Conservation (phyloP, 345 rosid genomes). For the Hibiscus mutabilis region DNA sequence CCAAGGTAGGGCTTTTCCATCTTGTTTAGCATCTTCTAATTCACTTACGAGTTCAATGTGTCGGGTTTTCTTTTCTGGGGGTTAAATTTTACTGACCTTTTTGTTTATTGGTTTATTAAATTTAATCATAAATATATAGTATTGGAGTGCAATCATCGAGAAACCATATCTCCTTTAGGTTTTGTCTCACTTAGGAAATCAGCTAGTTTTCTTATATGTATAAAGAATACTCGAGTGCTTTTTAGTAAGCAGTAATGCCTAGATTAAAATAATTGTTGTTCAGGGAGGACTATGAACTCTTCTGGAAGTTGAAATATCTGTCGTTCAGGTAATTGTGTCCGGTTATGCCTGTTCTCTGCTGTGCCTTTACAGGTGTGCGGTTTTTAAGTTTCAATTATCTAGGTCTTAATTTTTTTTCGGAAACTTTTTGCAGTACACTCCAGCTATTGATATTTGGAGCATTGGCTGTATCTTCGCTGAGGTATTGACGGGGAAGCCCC, state of each 20-base stretch:
- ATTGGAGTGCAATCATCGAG: background rate
- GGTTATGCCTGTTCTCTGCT: slow-evolving; percentile 36
- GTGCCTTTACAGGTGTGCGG: slow-evolving; percentile 15
- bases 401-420: slow-evolving; percentile 20
- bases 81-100: background rate
- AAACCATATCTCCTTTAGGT: background rate
- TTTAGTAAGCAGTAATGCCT: slow-evolving; percentile 58
- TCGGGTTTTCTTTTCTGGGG: background rate
- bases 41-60: background rate
- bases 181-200: slow-evolving; percentile 11
- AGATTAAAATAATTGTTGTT: slow-evolving; percentile 91
- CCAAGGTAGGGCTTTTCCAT: slow-evolving; percentile 35
- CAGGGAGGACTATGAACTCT: slow-evolving; percentile 99
- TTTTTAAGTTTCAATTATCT: slow-evolving; percentile 4
- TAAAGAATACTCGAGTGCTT: slow-evolving; percentile 38
- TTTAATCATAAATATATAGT: background rate
- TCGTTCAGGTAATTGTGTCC: slow-evolving; percentile 80
- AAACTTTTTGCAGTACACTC: slow-evolving; percentile 70
- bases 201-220: slow-evolving; percentile 18
- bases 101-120: background rate
- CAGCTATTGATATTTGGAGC: slow-evolving; percentile 98
- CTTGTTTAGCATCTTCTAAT: slow-evolving; percentile 3
- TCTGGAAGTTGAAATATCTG: slow-evolving; percentile 92
- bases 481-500: slow-evolving; percentile 88
- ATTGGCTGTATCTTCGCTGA: slow-evolving; percentile 98